Evolutionary conservation across 73 alveolate species (phyloP).

Genomic region (Effrenium voratum): DNA sequence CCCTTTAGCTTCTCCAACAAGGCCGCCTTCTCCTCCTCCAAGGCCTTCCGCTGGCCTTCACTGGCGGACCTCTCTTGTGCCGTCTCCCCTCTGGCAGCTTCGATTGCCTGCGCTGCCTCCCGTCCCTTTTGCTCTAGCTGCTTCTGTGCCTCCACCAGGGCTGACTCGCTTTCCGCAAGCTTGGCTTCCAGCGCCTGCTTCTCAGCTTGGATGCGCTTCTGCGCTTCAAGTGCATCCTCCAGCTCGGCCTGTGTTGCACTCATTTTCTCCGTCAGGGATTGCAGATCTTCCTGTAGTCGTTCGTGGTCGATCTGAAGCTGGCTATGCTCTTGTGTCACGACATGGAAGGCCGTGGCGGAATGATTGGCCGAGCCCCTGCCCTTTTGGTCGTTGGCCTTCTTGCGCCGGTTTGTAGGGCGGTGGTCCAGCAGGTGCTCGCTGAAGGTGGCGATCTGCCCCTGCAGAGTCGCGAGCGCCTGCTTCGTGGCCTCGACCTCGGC

Average conservation of each 20-base stretch:
- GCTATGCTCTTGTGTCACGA: not conserved
- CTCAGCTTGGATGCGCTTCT: not conserved
- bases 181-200: not conserved
- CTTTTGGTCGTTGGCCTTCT: constrained; percentile 49
- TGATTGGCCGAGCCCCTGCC: constrained; percentile 37
- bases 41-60: constrained; percentile 7
- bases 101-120: constrained; percentile 68
- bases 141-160: constrained; percentile 3
- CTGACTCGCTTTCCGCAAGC: not conserved
- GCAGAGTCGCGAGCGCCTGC: constrained; percentile 26
- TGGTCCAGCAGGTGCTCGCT: constrained; percentile 19
- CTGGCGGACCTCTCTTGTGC: constrained; percentile 36
- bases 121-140: constrained; percentile 55
- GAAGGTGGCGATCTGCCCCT: constrained; percentile 25
- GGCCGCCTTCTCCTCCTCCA: constrained; percentile 21
- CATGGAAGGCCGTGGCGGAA: constrained; percentile 8
- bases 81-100: constrained; percentile 34
- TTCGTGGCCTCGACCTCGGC: constrained; percentile 37
- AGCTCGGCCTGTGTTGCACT: not conserved
- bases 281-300: constrained; percentile 2
- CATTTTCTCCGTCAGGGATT: not conserved
- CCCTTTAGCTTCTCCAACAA: not conserved
- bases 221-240: too few relatives aligned
- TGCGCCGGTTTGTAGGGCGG: constrained; percentile 11
- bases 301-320: constrained; percentile 18